Conservation (phyloP, 306 rosid genomes). For the Senna tora region DNA sequence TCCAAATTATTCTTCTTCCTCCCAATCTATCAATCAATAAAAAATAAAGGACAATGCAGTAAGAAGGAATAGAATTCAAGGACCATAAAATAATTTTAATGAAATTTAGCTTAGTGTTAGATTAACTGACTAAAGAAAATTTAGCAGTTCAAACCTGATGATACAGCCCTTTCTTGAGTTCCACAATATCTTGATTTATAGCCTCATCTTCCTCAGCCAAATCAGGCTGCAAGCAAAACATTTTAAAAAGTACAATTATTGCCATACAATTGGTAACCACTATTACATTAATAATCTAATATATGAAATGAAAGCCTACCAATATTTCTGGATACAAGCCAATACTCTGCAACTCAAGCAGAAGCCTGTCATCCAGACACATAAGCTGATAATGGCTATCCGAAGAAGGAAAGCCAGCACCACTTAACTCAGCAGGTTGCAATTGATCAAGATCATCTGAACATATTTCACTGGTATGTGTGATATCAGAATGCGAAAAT, state of each 20-base stretch:
- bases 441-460: conserved; percentile 66
- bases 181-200: conserved; percentile 63
- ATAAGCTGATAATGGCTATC: conserved; percentile 72
- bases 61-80: conserved; percentile 28
- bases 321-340: conserved; percentile 77
- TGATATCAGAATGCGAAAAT: conserved; percentile 60
- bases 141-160: conserved; percentile 59
- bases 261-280: conserved; percentile 31
- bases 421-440: conserved; percentile 50
- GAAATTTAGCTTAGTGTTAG: neutral
- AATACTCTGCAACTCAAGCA: conserved; percentile 81
- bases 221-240: conserved; percentile 65
- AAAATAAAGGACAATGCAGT: conserved; percentile 35
- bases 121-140: conserved; percentile 8
- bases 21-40: conserved; percentile 52
- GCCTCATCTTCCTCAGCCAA: conserved; percentile 76
- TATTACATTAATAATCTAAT: conserved; percentile 26
- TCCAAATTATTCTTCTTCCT: conserved; percentile 57
- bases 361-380: conserved; percentile 73
- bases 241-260: conserved; percentile 27
- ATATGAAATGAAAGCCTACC: conserved; percentile 51
- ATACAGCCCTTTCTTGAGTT: conserved; percentile 56
- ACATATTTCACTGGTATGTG: conserved; percentile 59
- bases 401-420: conserved; percentile 52
- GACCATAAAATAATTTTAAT: conserved; percentile 25